Conservation (phyloP, 2,329 filamentous ascomycete genomes). For the Chaetomium olivaceum region DNA sequence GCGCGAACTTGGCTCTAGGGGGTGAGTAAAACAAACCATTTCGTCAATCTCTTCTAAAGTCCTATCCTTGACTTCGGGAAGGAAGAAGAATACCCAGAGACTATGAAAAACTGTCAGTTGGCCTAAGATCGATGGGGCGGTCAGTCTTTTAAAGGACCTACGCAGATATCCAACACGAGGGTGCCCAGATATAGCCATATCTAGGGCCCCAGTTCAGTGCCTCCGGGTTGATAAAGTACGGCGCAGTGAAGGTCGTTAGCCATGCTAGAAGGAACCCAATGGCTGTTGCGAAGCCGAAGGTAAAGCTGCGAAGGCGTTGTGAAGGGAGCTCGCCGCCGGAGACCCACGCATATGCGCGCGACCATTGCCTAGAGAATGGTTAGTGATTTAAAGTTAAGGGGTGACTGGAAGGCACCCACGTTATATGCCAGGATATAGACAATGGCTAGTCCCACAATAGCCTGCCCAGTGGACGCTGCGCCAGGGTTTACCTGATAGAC, state of each 20-base stretch:
- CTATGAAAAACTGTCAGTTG: neutral
- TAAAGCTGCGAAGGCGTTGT: conserved; percentile 57
- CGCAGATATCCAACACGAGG: conserved; percentile 45
- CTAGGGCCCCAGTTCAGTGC: conserved; percentile 58
- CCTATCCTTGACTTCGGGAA: conserved; percentile 53
- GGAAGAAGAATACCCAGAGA: conserved; percentile 50
- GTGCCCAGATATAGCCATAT: conserved; percentile 60
- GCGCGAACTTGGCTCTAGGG: neutral
- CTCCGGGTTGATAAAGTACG: conserved; percentile 59
- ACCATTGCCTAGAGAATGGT: conserved; percentile 44
- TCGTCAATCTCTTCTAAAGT: conserved; percentile 59
- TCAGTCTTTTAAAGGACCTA: conserved; percentile 24
- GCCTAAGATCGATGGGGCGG: rapidly evolving
- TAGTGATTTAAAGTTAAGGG: neutral
- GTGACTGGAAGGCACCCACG: conserved; percentile 28
- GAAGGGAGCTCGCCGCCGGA: conserved; percentile 58
- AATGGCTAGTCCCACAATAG: conserved; percentile 53
- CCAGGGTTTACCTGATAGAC: conserved; percentile 49
- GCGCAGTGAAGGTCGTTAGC: conserved; percentile 59
- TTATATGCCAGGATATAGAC: conserved; percentile 57
- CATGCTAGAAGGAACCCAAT: conserved; percentile 57
- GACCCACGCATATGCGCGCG: conserved; percentile 57
- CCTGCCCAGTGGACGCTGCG: conserved; percentile 43
- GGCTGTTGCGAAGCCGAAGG: conserved; percentile 56
- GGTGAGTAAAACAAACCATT: conserved; percentile 39